These are phyloP conservation scores for Quercus alba DNA, from an alignment of 306 rosid genomes.

Conservation along the genomic window DNA sequence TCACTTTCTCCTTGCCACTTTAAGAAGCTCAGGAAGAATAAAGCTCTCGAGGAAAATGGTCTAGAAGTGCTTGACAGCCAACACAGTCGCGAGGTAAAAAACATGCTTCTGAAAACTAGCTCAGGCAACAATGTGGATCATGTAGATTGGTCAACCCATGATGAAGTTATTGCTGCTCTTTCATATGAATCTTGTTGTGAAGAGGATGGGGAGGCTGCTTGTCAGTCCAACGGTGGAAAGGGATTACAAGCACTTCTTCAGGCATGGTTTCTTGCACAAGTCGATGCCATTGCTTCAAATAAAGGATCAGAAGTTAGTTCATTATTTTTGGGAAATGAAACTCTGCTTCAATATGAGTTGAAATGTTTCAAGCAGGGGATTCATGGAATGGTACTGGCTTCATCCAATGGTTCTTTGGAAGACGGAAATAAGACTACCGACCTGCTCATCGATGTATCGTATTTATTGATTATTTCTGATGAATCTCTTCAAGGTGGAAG, in stretches of 20 bases:
- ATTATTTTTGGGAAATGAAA: conserved; percentile 54
- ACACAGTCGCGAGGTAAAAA: conserved; percentile 38
- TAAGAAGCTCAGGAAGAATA: conserved; percentile 44
- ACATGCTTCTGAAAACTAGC: conserved; percentile 36
- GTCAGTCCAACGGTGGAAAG: conserved; percentile 38
- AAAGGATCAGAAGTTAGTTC: conserved; percentile 58
- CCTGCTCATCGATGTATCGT: conserved; percentile 43
- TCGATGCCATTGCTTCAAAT: conserved; percentile 57
- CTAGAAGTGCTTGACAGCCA: conserved; percentile 40
- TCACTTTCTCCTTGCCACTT: conserved; percentile 78
- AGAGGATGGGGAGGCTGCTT: conserved; percentile 42
- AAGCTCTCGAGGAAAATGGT: conserved; percentile 53
- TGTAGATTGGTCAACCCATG: conserved; percentile 57
- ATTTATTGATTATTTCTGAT: conserved; percentile 47
- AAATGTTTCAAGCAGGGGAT: conserved; percentile 38
- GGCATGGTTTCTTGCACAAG: conserved; percentile 71
- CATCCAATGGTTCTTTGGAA: conserved; percentile 37
- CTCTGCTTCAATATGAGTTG: conserved; percentile 72
- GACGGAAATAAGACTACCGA: conserved; percentile 31
- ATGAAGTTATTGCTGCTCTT: conserved; percentile 49
- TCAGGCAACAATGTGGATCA: conserved; percentile 44
- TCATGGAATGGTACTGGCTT: conserved; percentile 34
- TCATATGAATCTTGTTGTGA: conserved; percentile 42
- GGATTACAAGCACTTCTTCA: conserved; percentile 61
- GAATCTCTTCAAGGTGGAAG: conserved; percentile 47